phyloP scores from a whole-genome alignment of 371 early-diverging fungal species.

The Mucor saturninus region DNA sequence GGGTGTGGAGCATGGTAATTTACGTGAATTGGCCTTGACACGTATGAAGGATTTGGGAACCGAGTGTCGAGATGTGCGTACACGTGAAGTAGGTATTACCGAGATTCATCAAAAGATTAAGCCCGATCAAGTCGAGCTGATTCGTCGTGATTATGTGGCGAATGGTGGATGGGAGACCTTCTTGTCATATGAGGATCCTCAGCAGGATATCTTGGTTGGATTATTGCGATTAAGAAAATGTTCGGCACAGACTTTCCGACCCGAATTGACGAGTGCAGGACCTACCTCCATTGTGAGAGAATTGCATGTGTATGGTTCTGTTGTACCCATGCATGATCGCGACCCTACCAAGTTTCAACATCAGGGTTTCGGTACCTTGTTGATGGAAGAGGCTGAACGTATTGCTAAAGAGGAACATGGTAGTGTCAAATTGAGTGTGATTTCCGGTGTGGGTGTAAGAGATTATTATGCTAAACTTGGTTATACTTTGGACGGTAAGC shows the following conservation, averaged over 20 bases:
- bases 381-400: conserved; percentile 99
- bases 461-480: conserved; percentile 99
- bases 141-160: conserved; percentile 98
- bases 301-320: conserved; percentile 99
- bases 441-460: conserved; percentile 98
- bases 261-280: conserved; percentile 82
- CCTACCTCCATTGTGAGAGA: conserved; percentile 97
- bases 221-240: conserved; percentile 97
- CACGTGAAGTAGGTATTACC: conserved; percentile 99
- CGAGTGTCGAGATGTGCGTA: conserved; percentile 98
- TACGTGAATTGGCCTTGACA: conserved; percentile 96
- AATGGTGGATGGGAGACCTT: conserved; percentile 99
- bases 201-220: conserved; percentile 98
- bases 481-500: conserved; percentile 92
- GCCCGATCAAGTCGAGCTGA: conserved; percentile 95
- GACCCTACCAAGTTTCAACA: conserved; percentile 99
- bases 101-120: conserved; percentile 97
- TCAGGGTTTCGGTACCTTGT: conserved; percentile 98
- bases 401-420: conserved; percentile 99
- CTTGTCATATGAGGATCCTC: conserved; percentile 98
- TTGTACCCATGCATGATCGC: conserved; percentile 95
- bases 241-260: conserved; percentile 89
- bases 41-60: conserved; percentile 98
- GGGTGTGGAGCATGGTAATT: conserved; percentile 99
- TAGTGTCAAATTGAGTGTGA: conserved; percentile 95